Conservation (phyloP, 495 filamentous ascomycete species). For the Daldinia concentrica region DNA sequence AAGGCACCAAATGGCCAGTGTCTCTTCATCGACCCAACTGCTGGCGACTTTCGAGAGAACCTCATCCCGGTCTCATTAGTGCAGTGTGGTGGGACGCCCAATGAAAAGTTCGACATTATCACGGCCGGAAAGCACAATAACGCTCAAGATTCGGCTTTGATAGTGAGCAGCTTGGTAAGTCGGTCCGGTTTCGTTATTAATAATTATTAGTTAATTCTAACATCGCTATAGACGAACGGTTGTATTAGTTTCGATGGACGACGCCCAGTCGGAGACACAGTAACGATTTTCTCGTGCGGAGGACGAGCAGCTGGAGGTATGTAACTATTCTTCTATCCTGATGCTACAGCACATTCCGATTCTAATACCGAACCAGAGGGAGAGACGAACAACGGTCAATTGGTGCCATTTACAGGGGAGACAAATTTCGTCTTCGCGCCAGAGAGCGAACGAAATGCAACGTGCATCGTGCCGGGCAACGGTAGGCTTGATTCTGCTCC, state of each 20-base stretch:
- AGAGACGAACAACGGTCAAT: slow-evolving; percentile 53
- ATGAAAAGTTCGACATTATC: slow-evolving; percentile 65
- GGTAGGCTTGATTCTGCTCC: slow-evolving; percentile 52
- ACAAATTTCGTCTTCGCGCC: slow-evolving; percentile 56
- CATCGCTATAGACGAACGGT: slow-evolving; percentile 51
- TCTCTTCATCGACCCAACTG: slow-evolving; percentile 62
- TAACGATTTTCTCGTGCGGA: slow-evolving; percentile 63
- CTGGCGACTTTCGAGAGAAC: slow-evolving; percentile 65
- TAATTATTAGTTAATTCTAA: slow-evolving; percentile 4
- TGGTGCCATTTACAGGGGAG: slow-evolving; percentile 54
- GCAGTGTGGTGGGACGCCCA: slow-evolving; percentile 55
- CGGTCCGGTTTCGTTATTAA: neutral
- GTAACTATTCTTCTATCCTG: slow-evolving; percentile 21
- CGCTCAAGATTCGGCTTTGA: slow-evolving; percentile 48
- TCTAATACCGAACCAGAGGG: slow-evolving; percentile 47
- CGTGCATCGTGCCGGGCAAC: slow-evolving; percentile 54
- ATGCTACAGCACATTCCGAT: neutral
- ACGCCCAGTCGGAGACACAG: slow-evolving; percentile 55
- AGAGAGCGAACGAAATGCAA: slow-evolving; percentile 49
- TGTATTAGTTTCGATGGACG: slow-evolving; percentile 62
- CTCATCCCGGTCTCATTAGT: slow-evolving; percentile 60
- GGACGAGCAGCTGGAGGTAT: slow-evolving; percentile 61
- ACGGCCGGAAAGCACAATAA: slow-evolving; percentile 62
- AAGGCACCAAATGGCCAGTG: slow-evolving; percentile 60
- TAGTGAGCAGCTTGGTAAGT: slow-evolving; percentile 58